A percentile compares a stretch with the other conserved stretches of the same genome.
These are phyloP conservation scores for Aspergillus nomiae DNA, from an alignment of 2,329 filamentous ascomycete species.

Conservation along the genomic window DNA sequence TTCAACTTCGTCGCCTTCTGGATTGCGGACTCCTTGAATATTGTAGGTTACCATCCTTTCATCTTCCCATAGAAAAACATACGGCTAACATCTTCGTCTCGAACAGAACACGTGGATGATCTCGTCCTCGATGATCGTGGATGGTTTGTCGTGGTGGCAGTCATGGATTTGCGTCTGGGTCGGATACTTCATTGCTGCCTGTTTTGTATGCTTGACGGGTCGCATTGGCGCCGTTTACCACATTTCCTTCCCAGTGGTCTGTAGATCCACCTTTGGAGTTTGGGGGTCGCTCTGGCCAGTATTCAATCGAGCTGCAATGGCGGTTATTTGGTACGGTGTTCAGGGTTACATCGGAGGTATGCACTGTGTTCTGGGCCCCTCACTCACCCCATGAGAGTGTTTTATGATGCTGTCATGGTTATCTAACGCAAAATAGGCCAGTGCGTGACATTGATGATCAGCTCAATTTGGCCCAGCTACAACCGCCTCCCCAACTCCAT, in stretches of 20 bases:
- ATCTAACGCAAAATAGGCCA: constrained; percentile 51
- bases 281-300: constrained; percentile 90
- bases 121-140: constrained; percentile 76
- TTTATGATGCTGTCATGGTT: neutral
- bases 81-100: neutral
- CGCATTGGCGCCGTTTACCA: constrained; percentile 86
- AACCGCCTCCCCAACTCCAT: constrained; percentile 69
- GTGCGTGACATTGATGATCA: constrained; percentile 87
- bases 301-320: constrained; percentile 84
- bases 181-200: constrained; percentile 75
- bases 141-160: constrained; percentile 87
- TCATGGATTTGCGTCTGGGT: constrained; percentile 86
- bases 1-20: constrained; percentile 91
- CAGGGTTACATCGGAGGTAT: constrained; percentile 69
- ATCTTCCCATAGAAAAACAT: neutral
- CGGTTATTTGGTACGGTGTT: constrained; percentile 85
- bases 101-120: constrained; percentile 87
- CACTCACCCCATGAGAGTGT: neutral
- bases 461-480: constrained; percentile 71
- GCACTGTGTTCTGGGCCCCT: constrained; percentile 4
- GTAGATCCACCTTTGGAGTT: constrained; percentile 78
- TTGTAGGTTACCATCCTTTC: constrained; percentile 47
- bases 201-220: constrained; percentile 76
- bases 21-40: constrained; percentile 83
- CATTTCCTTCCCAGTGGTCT: constrained; percentile 82